phyloP scores from a whole-genome alignment of 2,329 filamentous ascomycete genomes.

The Cryphonectria radicalis region DNA sequence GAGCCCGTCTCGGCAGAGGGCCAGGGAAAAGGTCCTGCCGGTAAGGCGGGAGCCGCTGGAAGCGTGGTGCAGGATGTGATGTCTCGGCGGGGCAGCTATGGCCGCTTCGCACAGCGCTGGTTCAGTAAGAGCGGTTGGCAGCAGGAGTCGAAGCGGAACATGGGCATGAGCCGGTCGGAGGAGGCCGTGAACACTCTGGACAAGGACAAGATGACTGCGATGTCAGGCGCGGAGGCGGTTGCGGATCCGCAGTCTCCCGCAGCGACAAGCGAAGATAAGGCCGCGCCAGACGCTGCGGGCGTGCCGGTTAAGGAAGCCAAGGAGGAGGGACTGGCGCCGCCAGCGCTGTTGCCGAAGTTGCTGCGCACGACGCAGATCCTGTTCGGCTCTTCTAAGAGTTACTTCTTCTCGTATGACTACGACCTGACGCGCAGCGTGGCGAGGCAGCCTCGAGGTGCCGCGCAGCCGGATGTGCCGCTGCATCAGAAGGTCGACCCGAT shows the following conservation, averaged over 20 bases:
- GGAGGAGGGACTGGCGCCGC: slow-evolving; percentile 30
- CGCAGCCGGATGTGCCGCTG: slow-evolving; percentile 69
- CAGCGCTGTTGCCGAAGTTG: slow-evolving; percentile 75
- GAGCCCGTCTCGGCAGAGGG: neutral
- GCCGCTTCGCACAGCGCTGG: slow-evolving; percentile 88
- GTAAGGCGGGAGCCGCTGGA: slow-evolving; percentile 62
- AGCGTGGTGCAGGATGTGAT: slow-evolving; percentile 91
- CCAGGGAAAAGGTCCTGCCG: slow-evolving; percentile 36
- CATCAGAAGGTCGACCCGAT: slow-evolving; percentile 73
- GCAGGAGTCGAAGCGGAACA: slow-evolving; percentile 68
- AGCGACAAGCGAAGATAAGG: slow-evolving; percentile 19
- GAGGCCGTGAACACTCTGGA: slow-evolving; percentile 44
- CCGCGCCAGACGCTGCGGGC: slow-evolving; percentile 27
- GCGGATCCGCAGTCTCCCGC: slow-evolving; percentile 19
- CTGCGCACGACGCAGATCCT: slow-evolving; percentile 82
- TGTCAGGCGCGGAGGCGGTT: slow-evolving; percentile 12
- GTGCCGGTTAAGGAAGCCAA: slow-evolving; percentile 26
- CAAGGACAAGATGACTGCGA: slow-evolving; percentile 41
- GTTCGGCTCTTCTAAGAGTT: slow-evolving; percentile 80
- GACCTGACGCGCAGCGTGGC: slow-evolving; percentile 77
- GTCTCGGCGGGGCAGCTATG: slow-evolving; percentile 79
- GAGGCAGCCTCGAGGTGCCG: slow-evolving; percentile 46
- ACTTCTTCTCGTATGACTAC: slow-evolving; percentile 94
- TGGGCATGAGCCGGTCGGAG: slow-evolving; percentile 64
- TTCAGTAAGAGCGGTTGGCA: slow-evolving; percentile 86